Evolutionary conservation across 129 eudicot genomes (phyloP), one percentile per base, ranked within the genome.

Genomic region (Lactuca sativa): DNA sequence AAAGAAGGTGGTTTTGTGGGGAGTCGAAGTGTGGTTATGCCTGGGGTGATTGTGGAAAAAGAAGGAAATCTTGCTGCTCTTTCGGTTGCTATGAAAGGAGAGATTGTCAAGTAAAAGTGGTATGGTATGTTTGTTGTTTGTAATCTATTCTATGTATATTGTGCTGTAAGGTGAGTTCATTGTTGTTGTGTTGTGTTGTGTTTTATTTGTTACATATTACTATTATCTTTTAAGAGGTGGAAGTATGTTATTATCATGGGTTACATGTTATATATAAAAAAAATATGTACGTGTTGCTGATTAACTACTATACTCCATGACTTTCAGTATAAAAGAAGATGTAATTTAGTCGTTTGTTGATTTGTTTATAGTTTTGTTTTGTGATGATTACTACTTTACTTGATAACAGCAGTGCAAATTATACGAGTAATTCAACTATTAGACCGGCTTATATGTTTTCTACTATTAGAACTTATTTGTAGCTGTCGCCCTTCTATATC

Each of bases 11-110:
- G 91, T 9, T 86, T 74, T 59, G 70, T 86, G 7, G 91, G 91
- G 15, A 82, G 88, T 67, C 80, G 91, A 60, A 66, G 80, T 37
- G 80, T 83, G 7, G 86, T 70, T 8, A 86, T 86, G 92, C 88
- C 92, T 54, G 83, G 92, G 59, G 92, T 86, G 7, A 73, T 56
- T 3, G 82, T 83, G 69, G 86, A 83, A 43, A 59, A 34, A n/a
- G 74, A 70, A 12, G 88, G 86, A 59, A 74, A 70, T 51, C 86
- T 86, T 58, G 82, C 70, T 56, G 85, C 86, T 54, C 78, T 82
- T 32, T 70, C 91, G 4, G 80, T 83, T 9, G 86, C 91, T 56
- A 84, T 84, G 89, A 84, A 87, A 17, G 82, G 52, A 62, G 89
- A 80, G 68, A 71, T 60, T 71, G 48, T 86, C 31, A 83, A 56